These are phyloP conservation scores for Nakazawaea ambrosiae DNA, from an alignment of 805 yeast genomes.

Conservation along the genomic window DNA sequence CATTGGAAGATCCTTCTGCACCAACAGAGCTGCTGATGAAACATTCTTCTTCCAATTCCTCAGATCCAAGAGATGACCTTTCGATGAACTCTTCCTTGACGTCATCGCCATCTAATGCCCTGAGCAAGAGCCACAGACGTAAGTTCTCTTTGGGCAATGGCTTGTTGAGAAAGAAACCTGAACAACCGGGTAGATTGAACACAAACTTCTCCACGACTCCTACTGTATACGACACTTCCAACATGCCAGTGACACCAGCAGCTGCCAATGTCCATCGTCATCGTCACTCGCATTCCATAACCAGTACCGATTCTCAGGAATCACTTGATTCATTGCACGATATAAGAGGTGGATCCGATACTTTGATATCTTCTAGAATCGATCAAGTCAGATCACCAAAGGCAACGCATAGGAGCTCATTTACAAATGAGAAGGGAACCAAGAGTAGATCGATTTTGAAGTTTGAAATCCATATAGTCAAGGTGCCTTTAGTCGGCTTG, in stretches of 20 bases:
- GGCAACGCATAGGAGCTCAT: conserved; percentile 13
- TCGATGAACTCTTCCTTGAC: conserved; percentile 16
- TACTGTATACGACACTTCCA: conserved; percentile 26
- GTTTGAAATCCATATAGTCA: conserved; percentile 87
- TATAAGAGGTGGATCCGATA: conserved; percentile 44
- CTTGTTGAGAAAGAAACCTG: conserved; percentile 42
- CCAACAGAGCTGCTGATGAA: background rate
- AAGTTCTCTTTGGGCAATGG: conserved; percentile 59
- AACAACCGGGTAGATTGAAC: conserved; percentile 18
- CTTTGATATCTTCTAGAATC: conserved; percentile 52
- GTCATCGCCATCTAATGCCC: conserved; percentile 1
- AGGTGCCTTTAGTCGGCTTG: conserved; percentile 82
- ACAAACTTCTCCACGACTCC: conserved; percentile 45
- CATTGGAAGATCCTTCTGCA: background rate
- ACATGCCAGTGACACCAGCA: conserved; percentile 30
- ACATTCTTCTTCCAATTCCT: conserved; percentile 27
- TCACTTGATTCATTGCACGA: conserved; percentile 52
- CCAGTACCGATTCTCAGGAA: conserved; percentile 51
- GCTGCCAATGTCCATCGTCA: conserved; percentile 28
- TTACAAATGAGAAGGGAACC: conserved; percentile 5
- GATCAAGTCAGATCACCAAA: conserved; percentile 34
- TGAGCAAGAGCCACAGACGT: conserved; percentile 42
- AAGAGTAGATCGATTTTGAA: conserved; percentile 56
- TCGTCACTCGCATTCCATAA: conserved; percentile 20
- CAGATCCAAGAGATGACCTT: conserved; percentile 21